Base-by-base conservation (phyloP, 169 alveolate genomes). In the Eimeria falciformis region DNA sequence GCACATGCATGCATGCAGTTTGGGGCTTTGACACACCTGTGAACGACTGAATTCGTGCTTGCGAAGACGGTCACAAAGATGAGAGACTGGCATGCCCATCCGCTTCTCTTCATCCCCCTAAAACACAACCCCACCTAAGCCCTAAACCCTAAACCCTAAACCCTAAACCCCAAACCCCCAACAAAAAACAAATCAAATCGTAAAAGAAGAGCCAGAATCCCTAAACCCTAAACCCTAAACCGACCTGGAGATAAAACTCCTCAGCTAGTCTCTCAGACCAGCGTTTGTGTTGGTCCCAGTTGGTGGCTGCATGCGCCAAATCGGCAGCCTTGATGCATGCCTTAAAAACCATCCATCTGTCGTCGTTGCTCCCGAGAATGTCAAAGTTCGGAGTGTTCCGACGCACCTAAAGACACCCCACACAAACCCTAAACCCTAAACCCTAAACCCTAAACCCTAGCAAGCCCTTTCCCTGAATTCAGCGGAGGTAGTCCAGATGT, bases 61-160 rank as follows among this genome's bases (percentile, higher is more conserved):
- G 45, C 96, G 91, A 9, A 95, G 96, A 83, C 98, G 93, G 85
- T 97, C 98, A 95, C 98, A 97, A 56, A 97, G 93, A 86, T 97
- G 96, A 14, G 97, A 95, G 25, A 97, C 94, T 17, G 97, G 96
- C 33, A 97, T 92, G 5, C 96, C 95, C 47, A 84, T 56, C 25
- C 92, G 90, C 77, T 93, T 96, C 68, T 97, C 98, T 37, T 78
- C 88, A 78, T 78, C 88, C 43, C 88, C 88, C 45, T 78, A 75
- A 78, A 17, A 14, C 33, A 78, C 14, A n/a, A n/a, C n/a, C n/a
- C n/a, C n/a, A n/a, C n/a, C n/a, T n/a, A 50, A 4, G 23, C 69
- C 69, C 5, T 12, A 58, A 58, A 58, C 69, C 69, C 23, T 58
- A 58, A 58, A 58, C 69, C 69, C 69, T 58, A 58, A 5, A 58